phyloP scores from a whole-genome alignment of 2,329 filamentous ascomycete genomes.

The Didymella exigua region DNA sequence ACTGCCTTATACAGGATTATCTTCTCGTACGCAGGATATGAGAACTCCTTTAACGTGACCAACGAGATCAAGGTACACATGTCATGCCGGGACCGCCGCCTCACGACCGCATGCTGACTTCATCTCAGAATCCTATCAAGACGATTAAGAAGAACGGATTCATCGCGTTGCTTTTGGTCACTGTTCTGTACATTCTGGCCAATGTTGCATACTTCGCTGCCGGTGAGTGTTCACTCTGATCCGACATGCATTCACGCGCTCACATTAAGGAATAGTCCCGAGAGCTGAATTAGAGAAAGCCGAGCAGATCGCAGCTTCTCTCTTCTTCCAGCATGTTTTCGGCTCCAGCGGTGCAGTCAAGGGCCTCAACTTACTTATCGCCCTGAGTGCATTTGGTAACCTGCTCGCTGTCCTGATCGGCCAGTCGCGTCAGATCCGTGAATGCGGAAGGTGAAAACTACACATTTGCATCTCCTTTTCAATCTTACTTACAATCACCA shows the following conservation, averaged over 20 bases:
- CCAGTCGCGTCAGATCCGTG: conserved; percentile 62
- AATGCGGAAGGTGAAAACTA: conserved; percentile 56
- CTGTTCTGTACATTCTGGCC: conserved; percentile 62
- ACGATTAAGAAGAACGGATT: conserved; percentile 56
- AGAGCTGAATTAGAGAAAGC: conserved; percentile 58
- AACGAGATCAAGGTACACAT: conserved; percentile 59
- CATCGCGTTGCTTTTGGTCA: conserved; percentile 56
- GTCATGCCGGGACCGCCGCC: no score
- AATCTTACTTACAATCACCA: neutral
- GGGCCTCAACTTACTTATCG: conserved; percentile 63
- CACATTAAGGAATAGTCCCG: conserved; percentile 45
- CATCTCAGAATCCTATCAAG: conserved; percentile 57
- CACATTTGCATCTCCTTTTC: fast-evolving
- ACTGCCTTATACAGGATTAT: conserved; percentile 65
- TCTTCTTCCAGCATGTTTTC: conserved; percentile 65
- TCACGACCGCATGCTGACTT: neutral
- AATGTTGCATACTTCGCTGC: conserved; percentile 68
- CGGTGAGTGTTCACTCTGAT: conserved; percentile 32
- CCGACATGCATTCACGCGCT: neutral
- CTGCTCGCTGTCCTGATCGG: conserved; percentile 62
- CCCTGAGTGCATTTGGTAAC: conserved; percentile 65
- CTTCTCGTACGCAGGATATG: conserved; percentile 64
- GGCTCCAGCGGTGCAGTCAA: conserved; percentile 56
- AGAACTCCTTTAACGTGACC: conserved; percentile 66
- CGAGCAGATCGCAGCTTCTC: conserved; percentile 59